Percentiles rank a stretch among this genome's conserved stretches.
Evolutionary conservation across 2,329 filamentous ascomycete species (phyloP).

Genomic region (Trichophyton schoenleinii): DNA sequence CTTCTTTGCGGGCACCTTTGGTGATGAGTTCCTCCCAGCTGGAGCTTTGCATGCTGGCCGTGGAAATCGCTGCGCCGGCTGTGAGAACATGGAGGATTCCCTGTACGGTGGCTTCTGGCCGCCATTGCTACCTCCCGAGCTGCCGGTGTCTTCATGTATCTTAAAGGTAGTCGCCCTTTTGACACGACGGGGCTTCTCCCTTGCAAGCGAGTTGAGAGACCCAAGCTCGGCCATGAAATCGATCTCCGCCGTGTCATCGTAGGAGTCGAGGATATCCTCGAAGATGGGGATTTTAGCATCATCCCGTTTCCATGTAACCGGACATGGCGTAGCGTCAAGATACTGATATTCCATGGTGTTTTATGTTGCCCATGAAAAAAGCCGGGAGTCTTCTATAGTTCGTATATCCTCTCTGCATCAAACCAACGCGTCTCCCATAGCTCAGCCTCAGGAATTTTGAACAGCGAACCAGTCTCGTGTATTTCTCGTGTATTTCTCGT

Average conservation of each 20-base stretch:
- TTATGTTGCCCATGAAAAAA: background rate
- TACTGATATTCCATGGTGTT: background rate
- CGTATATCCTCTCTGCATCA: background rate
- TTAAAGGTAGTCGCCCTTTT: constrained; percentile 21
- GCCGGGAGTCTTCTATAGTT: background rate
- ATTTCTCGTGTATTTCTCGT: background rate
- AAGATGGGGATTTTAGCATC: constrained; percentile 17
- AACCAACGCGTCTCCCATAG: background rate
- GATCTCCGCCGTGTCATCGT: constrained; percentile 26
- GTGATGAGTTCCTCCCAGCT: constrained; percentile 15
- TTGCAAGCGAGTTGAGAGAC: constrained; percentile 18
- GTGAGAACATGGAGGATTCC: constrained; percentile 27
- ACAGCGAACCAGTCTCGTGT: background rate
- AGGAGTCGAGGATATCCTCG: constrained; percentile 14
- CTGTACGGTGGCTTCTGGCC: constrained; percentile 13
- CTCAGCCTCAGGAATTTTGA: background rate
- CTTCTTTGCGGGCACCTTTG: constrained; percentile 9
- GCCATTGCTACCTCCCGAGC: constrained; percentile 8
- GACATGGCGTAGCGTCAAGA: constrained; percentile 25
- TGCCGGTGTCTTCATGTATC: constrained; percentile 27
- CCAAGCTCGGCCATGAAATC: constrained; percentile 32
- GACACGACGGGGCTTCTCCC: constrained; percentile 21
- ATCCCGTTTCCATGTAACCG: constrained; percentile 15
- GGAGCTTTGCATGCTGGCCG: constrained; percentile 19
- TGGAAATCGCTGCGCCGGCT: constrained; percentile 31